Evolutionary conservation across 306 rosid genomes (phyloP).

Genomic region (Pterocarpus macrocarpus): DNA sequence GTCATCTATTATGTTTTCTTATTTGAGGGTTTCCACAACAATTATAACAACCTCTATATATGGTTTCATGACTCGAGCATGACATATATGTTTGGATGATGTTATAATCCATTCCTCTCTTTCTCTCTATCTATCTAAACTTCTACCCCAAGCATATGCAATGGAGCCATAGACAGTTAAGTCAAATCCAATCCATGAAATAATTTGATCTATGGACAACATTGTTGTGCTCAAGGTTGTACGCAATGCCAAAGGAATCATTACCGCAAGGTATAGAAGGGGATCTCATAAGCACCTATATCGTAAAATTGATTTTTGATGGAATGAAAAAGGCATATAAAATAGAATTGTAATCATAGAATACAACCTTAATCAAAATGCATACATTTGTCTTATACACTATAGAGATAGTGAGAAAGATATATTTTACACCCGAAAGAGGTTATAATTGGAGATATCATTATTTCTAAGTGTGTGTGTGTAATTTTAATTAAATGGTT

Average conservation of each 20-base stretch:
- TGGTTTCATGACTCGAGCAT: too few relatives aligned
- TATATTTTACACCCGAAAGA: too few relatives aligned
- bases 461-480: too few relatives aligned
- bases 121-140: too few relatives aligned
- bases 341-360: not conserved
- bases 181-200: not conserved
- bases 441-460: too few relatives aligned
- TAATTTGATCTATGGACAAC: not conserved
- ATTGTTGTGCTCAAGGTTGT: not conserved
- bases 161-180: not conserved
- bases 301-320: not conserved
- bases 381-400: not conserved
- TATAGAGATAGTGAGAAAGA: too few relatives aligned
- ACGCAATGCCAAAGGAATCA: not conserved
- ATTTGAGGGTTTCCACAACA: too few relatives aligned
- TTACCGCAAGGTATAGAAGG: not conserved
- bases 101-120: too few relatives aligned
- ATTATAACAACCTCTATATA: too few relatives aligned
- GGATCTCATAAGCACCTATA: conserved; percentile 6
- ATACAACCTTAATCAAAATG: not conserved
- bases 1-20: too few relatives aligned
- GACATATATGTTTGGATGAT: too few relatives aligned
- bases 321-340: not conserved
- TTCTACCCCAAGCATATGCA: not conserved
- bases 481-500: too few relatives aligned